Base-by-base conservation (phyloP, 2,329 filamentous ascomycete genomes). In the Trichophyton rubrum region DNA sequence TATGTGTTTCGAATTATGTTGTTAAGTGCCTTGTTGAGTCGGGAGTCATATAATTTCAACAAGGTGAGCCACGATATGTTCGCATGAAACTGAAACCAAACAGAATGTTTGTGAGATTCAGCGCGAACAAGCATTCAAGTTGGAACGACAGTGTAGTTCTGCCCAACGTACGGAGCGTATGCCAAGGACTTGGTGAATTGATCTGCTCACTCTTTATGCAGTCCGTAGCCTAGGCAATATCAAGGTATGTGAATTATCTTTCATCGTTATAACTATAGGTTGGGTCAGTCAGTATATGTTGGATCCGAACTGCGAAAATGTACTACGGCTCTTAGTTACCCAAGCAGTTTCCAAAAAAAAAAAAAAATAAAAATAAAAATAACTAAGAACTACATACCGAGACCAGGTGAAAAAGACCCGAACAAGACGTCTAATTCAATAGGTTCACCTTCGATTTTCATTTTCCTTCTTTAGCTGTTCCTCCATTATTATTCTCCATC, bases 401-500 rank as follows among this genome's bases (percentile, higher is more conserved):
- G 13, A 30, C 27, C 27, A 30, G 0, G 33, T 6, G 13, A 9
- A 13, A 13, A 11, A 13, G 6, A 30, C 27, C 11, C 11, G 9
- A 38, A 38, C 33, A 9, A 1, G n/a, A 45, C 15, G 15, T n/a
- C n/a, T n/a, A 20, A 7, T 22, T 20, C 9, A 57, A 17, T 11
- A 40, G 9, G 3, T 3, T 38, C 38, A 38, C 7, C 11, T 40
- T n/a, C 38, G 7, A 22, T 40, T 20, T 57, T 30, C 8, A 13
- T 53, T 33, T 9, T 9, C 53, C 38, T 47, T 58, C 7, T 51
- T 59, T 61, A 63, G n/a, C 13, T 55, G 61, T 15, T 60, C 58
- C 65, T 88, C 82, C 83, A 89, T 87, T 33, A 73, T 71, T 58
- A 74, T 74, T 67, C 87, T 80, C 87, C 87, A 90, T 66, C 75